Evolutionary conservation across 345 rosid species (phyloP).

Genomic region (Acer campestre): DNA sequence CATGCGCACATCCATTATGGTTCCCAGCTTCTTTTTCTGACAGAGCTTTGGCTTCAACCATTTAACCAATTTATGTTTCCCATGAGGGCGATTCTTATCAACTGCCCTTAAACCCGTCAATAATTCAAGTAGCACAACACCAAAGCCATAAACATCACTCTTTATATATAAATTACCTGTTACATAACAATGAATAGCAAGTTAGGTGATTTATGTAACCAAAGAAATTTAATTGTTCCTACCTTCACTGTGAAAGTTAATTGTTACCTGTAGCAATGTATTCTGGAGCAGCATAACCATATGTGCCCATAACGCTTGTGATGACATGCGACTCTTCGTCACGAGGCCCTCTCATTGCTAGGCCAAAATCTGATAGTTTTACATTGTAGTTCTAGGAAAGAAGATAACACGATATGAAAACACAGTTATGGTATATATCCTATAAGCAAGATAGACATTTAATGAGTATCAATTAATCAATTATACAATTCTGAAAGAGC

Average conservation of each 20-base stretch:
- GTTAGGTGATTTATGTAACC: too few relatives aligned
- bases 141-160: conserved; percentile 67
- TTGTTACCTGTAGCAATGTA: conserved; percentile 59
- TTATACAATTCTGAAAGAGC: too few relatives aligned
- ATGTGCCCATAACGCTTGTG: conserved; percentile 39
- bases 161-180: conserved; percentile 62
- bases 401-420: conserved; percentile 19
- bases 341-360: conserved; percentile 65
- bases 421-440: background rate
- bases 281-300: conserved; percentile 66
- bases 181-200: background rate
- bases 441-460: background rate
- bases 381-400: conserved; percentile 62
- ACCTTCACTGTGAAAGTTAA: too few relatives aligned
- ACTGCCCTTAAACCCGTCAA: conserved; percentile 55
- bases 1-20: conserved; percentile 43
- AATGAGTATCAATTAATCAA: too few relatives aligned
- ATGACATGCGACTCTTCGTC: conserved; percentile 52
- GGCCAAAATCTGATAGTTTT: conserved; percentile 65
- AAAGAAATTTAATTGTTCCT: too few relatives aligned
- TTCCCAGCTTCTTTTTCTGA: conserved; percentile 40
- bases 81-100: conserved; percentile 33
- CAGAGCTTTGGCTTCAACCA: conserved; percentile 50
- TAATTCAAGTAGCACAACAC: conserved; percentile 61
- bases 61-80: conserved; percentile 47